These are phyloP conservation scores for Hyaloperonospora brassicae DNA, from an alignment of 352 stramenopile genomes.

Conservation along the genomic window DNA sequence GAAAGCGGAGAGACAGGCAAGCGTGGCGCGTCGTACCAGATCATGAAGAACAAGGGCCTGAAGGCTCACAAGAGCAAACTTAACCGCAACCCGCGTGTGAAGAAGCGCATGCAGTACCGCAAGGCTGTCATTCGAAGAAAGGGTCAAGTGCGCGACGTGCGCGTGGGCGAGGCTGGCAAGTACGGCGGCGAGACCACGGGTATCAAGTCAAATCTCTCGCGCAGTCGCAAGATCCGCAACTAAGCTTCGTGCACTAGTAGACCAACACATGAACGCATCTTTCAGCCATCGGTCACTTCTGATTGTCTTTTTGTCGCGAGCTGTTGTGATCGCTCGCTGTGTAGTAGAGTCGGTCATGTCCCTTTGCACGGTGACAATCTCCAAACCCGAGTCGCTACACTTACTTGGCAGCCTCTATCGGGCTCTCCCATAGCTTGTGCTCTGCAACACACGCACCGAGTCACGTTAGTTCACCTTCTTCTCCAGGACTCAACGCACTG, in stretches of 20 bases:
- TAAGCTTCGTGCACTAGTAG: constrained; percentile 25
- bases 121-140: constrained; percentile 97
- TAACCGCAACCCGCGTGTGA: constrained; percentile 97
- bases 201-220: constrained; percentile 86
- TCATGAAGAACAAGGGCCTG: constrained; percentile 98
- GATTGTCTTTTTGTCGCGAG: background rate
- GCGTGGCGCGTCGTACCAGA: constrained; percentile 89
- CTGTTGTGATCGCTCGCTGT: background rate
- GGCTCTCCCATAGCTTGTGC: constrained; percentile 82
- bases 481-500: background rate
- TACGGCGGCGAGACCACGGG: constrained; percentile 86
- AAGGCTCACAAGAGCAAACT: constrained; percentile 97
- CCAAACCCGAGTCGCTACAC: constrained; percentile 1
- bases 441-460: constrained; percentile 28
- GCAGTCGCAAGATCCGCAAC: constrained; percentile 87
- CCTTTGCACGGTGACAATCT: background rate
- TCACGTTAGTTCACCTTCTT: constrained; percentile 7
- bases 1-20: constrained; percentile 81
- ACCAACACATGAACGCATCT: constrained; percentile 28
- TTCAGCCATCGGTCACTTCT: background rate
- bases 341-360: background rate
- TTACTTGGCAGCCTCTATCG: constrained; percentile 36
- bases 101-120: constrained; percentile 96
- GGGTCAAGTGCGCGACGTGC: constrained; percentile 92
- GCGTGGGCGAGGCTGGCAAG: constrained; percentile 74